Evolutionary conservation across 495 filamentous ascomycete species (phyloP).

Genomic region (Penicillium ucsense): DNA sequence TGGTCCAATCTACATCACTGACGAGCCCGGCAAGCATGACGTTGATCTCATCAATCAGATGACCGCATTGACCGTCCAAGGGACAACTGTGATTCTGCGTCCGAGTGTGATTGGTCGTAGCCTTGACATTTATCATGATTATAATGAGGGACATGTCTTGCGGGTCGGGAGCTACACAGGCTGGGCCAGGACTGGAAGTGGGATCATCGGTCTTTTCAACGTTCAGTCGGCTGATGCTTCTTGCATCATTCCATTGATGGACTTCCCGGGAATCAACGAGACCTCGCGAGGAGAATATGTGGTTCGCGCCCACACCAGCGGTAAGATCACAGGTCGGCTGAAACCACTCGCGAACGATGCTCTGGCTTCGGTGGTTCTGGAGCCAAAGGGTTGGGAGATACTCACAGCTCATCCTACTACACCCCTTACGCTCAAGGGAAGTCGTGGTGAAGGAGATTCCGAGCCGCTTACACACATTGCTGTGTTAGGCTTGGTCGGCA

Average conservation of each 20-base stretch:
- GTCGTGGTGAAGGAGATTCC: slow-evolving; percentile 1
- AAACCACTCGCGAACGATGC: slow-evolving; percentile 24
- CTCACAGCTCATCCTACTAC: slow-evolving; percentile 61
- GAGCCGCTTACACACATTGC: slow-evolving; percentile 38
- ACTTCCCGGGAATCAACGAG: slow-evolving; percentile 60
- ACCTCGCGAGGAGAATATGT: slow-evolving; percentile 45
- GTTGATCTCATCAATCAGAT: slow-evolving; percentile 66
- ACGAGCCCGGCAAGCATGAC: slow-evolving; percentile 74
- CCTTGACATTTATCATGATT: slow-evolving; percentile 62
- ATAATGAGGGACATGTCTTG: slow-evolving; percentile 60
- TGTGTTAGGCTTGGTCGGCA: slow-evolving; percentile 72
- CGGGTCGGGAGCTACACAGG: slow-evolving; percentile 70
- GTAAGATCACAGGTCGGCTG: slow-evolving; percentile 47
- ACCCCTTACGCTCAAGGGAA: slow-evolving; percentile 36
- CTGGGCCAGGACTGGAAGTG: slow-evolving; percentile 53
- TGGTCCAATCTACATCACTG: slow-evolving; percentile 89
- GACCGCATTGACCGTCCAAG: slow-evolving; percentile 55
- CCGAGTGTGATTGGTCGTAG: slow-evolving; percentile 61
- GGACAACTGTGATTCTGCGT: slow-evolving; percentile 65
- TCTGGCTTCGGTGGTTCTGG: slow-evolving; percentile 50
- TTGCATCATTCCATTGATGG: slow-evolving; percentile 56
- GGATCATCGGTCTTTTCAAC: slow-evolving; percentile 81
- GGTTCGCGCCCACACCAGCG: slow-evolving; percentile 61
- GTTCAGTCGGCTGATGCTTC: slow-evolving; percentile 44
- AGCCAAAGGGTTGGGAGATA: slow-evolving; percentile 66